Evolutionary conservation across 2,329 filamentous ascomycete species (phyloP).

Genomic region (Teratosphaeria nubilosa): DNA sequence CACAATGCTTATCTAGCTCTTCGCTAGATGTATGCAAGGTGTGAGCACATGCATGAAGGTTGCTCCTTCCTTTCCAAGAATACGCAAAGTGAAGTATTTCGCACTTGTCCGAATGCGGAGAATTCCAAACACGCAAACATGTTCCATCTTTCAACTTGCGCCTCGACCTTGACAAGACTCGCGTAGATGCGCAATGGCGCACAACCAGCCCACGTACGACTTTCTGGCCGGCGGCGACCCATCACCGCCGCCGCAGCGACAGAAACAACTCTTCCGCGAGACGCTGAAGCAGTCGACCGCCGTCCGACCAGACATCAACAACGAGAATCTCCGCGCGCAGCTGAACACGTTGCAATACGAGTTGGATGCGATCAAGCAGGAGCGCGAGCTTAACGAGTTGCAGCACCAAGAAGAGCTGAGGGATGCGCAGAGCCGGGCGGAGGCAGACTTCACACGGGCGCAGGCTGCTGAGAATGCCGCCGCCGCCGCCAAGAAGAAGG

Average conservation of each 20-base stretch:
- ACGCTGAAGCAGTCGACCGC: slow-evolving; percentile 34
- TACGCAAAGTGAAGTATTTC: neutral
- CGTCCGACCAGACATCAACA: slow-evolving; percentile 32
- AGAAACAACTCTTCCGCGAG: slow-evolving; percentile 30
- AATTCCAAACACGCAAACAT: neutral
- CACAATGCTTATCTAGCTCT: neutral
- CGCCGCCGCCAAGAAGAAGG: slow-evolving; percentile 43
- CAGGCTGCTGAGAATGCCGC: slow-evolving; percentile 44
- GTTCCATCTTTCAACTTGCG: neutral
- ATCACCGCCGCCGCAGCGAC: slow-evolving; percentile 17
- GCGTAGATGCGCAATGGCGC: slow-evolving; percentile 14
- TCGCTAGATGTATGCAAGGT: neutral
- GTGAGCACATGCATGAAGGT: neutral
- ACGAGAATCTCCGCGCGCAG: slow-evolving; percentile 80
- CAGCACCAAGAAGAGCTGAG: slow-evolving; percentile 77
- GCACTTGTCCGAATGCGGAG: neutral
- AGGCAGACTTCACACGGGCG: slow-evolving; percentile 68
- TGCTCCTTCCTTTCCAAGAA: neutral
- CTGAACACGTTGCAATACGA: slow-evolving; percentile 82
- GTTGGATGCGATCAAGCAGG: slow-evolving; percentile 75
- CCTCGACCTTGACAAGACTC: neutral
- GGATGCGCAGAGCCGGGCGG: slow-evolving; percentile 68
- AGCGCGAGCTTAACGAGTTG: slow-evolving; percentile 68
- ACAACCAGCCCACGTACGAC: slow-evolving; percentile 37
- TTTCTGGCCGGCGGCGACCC: slow-evolving; percentile 36